Evolutionary conservation across 345 rosid genomes (phyloP).

Genomic region (Rhodamnia argentea): DNA sequence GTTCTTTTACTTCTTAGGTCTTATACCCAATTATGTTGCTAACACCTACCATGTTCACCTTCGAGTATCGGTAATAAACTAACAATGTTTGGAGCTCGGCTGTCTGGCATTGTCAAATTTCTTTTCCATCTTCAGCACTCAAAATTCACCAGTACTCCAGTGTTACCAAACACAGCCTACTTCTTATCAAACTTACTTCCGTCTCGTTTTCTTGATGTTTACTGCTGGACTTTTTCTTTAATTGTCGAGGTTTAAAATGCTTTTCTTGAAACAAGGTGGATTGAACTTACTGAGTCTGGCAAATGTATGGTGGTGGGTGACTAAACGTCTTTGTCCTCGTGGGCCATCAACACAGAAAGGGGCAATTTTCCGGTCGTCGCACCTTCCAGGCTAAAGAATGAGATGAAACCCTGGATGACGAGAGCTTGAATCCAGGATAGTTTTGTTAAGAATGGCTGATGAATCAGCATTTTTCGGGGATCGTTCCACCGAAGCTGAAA

Average conservation of each 20-base stretch:
- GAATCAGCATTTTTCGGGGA: conserved; percentile 63
- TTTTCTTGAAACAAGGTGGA: neutral
- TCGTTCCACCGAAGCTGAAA: conserved; percentile 47
- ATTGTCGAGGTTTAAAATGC: neutral
- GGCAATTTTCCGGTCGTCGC: conserved; percentile 61
- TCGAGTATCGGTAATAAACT: neutral
- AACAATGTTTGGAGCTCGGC: neutral
- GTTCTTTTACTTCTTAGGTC: neutral
- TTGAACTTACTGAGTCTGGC: neutral
- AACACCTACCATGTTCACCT: neutral
- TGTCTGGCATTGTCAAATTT: neutral
- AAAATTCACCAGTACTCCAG: neutral
- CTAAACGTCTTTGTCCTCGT: neutral
- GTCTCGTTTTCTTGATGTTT: neutral
- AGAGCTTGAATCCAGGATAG: conserved; percentile 62
- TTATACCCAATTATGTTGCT: neutral
- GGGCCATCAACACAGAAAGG: conserved; percentile 84
- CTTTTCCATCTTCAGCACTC: neutral
- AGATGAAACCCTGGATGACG: conserved; percentile 43
- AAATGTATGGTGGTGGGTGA: neutral
- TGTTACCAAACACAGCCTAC: neutral
- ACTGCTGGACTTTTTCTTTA: neutral
- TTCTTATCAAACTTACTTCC: neutral
- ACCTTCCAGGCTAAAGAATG: conserved; percentile 59
- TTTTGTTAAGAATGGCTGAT: conserved; percentile 50